These are phyloP conservation scores for Entonaema liquescens DNA, from an alignment of 495 filamentous ascomycete species.

Conservation along the genomic window DNA sequence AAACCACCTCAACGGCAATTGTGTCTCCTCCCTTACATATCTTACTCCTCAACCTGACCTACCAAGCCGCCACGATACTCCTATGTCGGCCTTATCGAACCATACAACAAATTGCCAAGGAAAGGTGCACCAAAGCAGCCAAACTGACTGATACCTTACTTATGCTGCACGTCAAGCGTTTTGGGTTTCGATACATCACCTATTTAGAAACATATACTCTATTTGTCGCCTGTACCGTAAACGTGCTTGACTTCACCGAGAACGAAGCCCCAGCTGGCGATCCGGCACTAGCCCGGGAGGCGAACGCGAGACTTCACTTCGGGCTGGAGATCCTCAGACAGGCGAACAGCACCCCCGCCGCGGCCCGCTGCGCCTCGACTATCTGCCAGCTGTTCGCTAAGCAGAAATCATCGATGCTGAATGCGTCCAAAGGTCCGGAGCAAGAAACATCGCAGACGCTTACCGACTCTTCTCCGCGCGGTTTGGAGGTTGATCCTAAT, in stretches of 20 bases:
- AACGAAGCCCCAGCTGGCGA: background rate
- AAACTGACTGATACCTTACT: background rate
- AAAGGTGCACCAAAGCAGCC: background rate
- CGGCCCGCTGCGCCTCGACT: background rate
- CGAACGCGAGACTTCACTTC: conserved; percentile 20
- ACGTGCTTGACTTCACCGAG: background rate
- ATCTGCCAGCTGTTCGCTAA: background rate
- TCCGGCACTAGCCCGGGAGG: background rate
- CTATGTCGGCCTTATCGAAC: conserved; percentile 14
- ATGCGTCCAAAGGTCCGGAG: background rate
- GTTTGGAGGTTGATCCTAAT: background rate
- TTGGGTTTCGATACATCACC: background rate
- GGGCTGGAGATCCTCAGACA: conserved; percentile 17
- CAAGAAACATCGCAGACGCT: background rate
- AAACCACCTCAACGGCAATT: conserved; percentile 1
- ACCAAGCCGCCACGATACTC: conserved; percentile 16
- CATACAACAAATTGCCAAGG: background rate
- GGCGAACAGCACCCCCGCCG: conserved; percentile 17
- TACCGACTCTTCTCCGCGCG: background rate
- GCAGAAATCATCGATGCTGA: background rate
- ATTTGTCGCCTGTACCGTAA: background rate
- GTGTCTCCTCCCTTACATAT: conserved; percentile 16
- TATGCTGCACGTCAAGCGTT: background rate
- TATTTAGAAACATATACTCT: background rate
- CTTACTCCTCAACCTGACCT: conserved; percentile 13